Percentiles rank a stretch among this genome's conserved stretches.
These are phyloP conservation scores for Litsea cubeba DNA, from an alignment of 164 flowering plant genomes.

Conservation along the genomic window DNA sequence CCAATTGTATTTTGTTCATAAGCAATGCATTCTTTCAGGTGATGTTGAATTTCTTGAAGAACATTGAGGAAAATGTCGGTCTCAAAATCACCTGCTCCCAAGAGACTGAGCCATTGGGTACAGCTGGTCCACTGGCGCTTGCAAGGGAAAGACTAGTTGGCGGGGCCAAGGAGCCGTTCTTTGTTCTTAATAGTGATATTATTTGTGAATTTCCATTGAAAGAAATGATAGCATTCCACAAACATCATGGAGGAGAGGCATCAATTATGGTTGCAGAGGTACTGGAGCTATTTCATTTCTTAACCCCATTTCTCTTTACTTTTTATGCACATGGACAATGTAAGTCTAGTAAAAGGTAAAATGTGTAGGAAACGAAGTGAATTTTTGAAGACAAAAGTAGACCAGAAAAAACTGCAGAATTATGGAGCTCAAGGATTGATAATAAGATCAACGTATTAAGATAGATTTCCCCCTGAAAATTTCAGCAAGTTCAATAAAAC, in stretches of 20 bases:
- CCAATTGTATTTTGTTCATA: background rate
- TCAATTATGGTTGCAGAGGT: conserved; percentile 26
- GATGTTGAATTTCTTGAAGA: conserved; percentile 25
- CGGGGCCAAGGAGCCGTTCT: conserved; percentile 20
- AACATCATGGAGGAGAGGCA: conserved; percentile 24
- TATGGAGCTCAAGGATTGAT: background rate
- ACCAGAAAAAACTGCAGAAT: background rate
- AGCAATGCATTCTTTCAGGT: conserved; percentile 12
- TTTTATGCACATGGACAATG: background rate
- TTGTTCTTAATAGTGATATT: conserved; percentile 25
- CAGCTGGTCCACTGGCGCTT: conserved; percentile 27
- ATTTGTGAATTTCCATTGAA: conserved; percentile 21
- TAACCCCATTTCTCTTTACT: too few relatives aligned
- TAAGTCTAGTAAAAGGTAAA: background rate
- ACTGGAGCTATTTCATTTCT: background rate
- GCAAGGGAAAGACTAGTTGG: conserved; percentile 21
- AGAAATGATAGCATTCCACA: conserved; percentile 23
- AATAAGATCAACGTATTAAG: background rate
- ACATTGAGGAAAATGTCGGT: conserved; percentile 18
- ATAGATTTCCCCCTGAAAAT: background rate
- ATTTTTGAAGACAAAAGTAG: background rate
- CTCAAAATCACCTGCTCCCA: conserved; percentile 27
- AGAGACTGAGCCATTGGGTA: conserved; percentile 26
- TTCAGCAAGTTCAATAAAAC: too few relatives aligned
- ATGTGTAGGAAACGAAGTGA: background rate